Base-by-base conservation (phyloP, 441 rosid species). In the Mallotus japonicus region DNA sequence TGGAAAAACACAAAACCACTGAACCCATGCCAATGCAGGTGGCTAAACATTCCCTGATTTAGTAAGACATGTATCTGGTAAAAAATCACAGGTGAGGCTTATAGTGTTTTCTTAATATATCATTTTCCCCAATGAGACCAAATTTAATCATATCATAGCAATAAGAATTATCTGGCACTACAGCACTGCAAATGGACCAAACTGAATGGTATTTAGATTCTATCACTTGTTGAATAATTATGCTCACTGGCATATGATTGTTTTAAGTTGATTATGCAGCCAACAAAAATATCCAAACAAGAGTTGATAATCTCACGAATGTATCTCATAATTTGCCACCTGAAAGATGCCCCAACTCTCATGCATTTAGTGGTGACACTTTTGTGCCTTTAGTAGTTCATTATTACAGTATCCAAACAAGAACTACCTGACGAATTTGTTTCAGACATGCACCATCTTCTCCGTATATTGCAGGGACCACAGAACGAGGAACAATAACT, bases 381-480 rank as follows among this genome's bases (percentile, higher is more conserved):
- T 28, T 47, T 56, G 59, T 22, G 28, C 3, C 8, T 28, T 19
- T 32, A 57, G 13, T 11, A n/a, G 50, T 16, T 68, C 17, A 63
- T 51, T 50, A 74, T 16, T 51, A 37, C 14, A 50, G 12, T 17
- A 53, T 53, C 20, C 28, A 54, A 32, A 22, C 47, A 69, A 49
- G 56, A 40, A 49, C 42, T 84, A 89, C 97, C 97, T 87, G 86
- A 46, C 86, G 83, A 59, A 91, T 88, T 80, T 89, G 92, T 78
- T 79, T 88, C 82, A 91, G 78, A 78, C 91, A 89, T 54, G 85
- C 87, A 67, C 92, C 97, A 78, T 87, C 92, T 78, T 87, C 97
- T 81, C 97, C 94, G 64, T 82, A 79, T 71, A 91, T 87, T 65
- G 75, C 47, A 22, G 92, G 94, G 47, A 91, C 89, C 75, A 88